These are phyloP conservation scores for Sclerotinia sclerotiorum DNA, from an alignment of 2,329 filamentous ascomycete species.

Conservation along the genomic window DNA sequence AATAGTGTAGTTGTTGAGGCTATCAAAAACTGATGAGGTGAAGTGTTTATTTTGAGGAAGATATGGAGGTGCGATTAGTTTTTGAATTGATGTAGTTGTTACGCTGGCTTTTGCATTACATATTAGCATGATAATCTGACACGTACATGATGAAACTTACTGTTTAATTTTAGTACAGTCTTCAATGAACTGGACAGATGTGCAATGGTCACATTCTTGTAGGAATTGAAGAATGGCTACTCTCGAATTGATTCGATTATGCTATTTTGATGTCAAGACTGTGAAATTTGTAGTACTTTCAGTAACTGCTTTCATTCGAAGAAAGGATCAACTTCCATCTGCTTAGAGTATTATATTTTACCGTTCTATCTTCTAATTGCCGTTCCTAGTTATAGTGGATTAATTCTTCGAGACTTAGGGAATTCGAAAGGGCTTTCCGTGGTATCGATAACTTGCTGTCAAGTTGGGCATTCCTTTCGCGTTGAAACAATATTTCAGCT, in stretches of 20 bases:
- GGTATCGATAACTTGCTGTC: neutral
- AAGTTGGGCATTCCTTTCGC: neutral
- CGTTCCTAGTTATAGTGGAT: neutral
- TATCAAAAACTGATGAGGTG: too few relatives aligned
- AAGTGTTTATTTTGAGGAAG: too few relatives aligned
- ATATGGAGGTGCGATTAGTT: too few relatives aligned
- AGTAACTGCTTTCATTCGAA: neutral
- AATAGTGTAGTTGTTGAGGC: too few relatives aligned
- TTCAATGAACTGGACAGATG: too few relatives aligned
- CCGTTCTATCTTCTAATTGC: neutral
- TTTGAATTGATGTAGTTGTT: too few relatives aligned
- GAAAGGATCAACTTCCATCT: rapidly evolving
- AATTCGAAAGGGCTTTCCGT: neutral
- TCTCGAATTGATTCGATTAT: rapidly evolving
- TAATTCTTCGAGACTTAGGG: neutral
- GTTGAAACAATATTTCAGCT: rapidly evolving
- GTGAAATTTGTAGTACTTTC: neutral
- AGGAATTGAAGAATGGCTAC: neutral
- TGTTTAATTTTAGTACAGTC: too few relatives aligned
- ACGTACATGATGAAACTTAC: too few relatives aligned
- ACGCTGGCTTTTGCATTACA: too few relatives aligned
- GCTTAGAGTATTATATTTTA: neutral
- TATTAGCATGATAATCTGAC: too few relatives aligned
- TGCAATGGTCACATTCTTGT: neutral
- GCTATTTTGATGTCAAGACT: rapidly evolving